phyloP scores from a whole-genome alignment of 2,329 filamentous ascomycete genomes.

The Epichloe hybrida region DNA sequence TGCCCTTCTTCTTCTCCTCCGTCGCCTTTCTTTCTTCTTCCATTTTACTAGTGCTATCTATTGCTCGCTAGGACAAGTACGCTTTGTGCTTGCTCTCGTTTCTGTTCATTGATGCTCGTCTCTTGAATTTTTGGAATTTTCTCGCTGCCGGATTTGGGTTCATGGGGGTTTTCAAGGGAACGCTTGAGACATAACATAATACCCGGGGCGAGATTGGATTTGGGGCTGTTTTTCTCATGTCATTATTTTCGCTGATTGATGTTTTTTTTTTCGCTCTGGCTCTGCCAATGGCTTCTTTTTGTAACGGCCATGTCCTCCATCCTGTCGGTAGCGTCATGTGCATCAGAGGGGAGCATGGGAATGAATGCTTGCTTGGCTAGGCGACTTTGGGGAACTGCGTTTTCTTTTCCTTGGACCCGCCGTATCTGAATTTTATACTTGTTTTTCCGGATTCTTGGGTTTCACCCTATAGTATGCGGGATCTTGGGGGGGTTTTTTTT shows the following conservation, averaged over 20 bases:
- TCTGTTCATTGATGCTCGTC: neutral
- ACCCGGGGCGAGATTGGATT: conserved; percentile 4
- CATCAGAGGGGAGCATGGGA: conserved; percentile 6
- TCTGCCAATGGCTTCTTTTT: neutral
- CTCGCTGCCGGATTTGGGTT: neutral
- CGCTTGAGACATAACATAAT: conserved; percentile 5
- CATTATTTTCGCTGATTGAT: neutral
- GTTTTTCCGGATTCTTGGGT: neutral
- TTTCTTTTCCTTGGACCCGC: neutral
- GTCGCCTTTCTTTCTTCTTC: neutral
- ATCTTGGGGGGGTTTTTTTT: neutral
- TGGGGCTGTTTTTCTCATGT: conserved; percentile 6
- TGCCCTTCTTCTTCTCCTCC: neutral
- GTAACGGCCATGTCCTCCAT: conserved; percentile 1
- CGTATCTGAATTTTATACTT: too few species aligned
- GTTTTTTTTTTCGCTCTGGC: neutral
- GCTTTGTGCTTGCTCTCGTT: neutral
- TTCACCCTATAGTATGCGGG: too few species aligned
- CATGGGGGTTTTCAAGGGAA: neutral
- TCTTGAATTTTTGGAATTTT: neutral
- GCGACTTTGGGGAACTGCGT: neutral
- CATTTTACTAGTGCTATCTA: neutral
- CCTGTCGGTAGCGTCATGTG: conserved; percentile 5
- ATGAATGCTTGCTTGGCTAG: conserved; percentile 1
- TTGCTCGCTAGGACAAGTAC: too few species aligned